Percentiles rank a stretch among this genome's conserved stretches.
Evolutionary conservation across 768 basidiomycete genomes (phyloP).

Genomic region (Boletellus sp.): DNA sequence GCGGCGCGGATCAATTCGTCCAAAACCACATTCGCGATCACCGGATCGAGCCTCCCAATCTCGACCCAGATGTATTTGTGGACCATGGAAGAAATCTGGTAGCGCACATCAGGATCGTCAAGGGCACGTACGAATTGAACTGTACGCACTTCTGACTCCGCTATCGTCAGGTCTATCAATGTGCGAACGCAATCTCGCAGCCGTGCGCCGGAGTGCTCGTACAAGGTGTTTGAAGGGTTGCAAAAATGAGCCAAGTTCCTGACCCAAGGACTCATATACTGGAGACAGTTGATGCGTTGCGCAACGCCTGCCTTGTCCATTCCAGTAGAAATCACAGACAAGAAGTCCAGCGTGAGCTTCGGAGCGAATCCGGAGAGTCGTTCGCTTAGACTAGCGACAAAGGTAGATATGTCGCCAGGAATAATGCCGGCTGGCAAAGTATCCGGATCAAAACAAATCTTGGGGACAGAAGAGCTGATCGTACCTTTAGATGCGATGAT

Average conservation of each 20-base stretch:
- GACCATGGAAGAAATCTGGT: constrained; percentile 58
- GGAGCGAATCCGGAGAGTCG: constrained; percentile 71
- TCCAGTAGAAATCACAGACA: constrained; percentile 75
- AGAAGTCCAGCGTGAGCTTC: constrained; percentile 81
- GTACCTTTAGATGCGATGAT: constrained; percentile 68
- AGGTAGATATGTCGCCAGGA: constrained; percentile 60
- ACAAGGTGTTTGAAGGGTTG: constrained; percentile 64
- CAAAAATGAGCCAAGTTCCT: constrained; percentile 71
- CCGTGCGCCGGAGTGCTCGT: constrained; percentile 68
- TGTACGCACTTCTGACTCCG: constrained; percentile 65
- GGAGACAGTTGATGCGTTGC: constrained; percentile 69
- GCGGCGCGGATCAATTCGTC: constrained; percentile 81
- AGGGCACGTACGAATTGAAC: neutral
- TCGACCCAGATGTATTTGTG: constrained; percentile 79
- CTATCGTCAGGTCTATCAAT: constrained; percentile 69
- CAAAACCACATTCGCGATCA: constrained; percentile 66
- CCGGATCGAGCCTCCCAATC: constrained; percentile 63
- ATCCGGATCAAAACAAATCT: neutral
- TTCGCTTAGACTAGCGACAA: constrained; percentile 66
- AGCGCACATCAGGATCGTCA: constrained; percentile 3
- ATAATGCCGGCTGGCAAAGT: constrained; percentile 57
- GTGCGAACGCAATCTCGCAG: constrained; percentile 80
- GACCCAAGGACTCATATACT: constrained; percentile 88
- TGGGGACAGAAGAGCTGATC: constrained; percentile 8
- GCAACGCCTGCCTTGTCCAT: constrained; percentile 45